A percentile compares a stretch with the other conserved stretches of the same genome.
Evolutionary conservation across 331 rosid genomes (phyloP).

Genomic region (Dryas integrifolia): DNA sequence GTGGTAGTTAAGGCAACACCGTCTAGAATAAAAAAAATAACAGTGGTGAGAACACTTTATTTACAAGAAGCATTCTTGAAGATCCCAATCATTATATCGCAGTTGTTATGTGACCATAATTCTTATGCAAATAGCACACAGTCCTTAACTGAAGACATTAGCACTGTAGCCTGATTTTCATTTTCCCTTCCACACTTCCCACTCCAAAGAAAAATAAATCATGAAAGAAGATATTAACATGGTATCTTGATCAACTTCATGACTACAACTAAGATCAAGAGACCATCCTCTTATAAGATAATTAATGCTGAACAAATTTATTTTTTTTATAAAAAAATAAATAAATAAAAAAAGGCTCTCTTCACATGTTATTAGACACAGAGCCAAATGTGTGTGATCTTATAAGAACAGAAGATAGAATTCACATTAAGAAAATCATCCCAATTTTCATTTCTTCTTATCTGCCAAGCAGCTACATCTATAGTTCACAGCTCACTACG

Average conservation of each 20-base stretch:
- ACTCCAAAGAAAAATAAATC: slow-evolving; percentile 1
- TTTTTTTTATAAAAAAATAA: too few species aligned
- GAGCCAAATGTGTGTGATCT: neutral
- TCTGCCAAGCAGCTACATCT: neutral
- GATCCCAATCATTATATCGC: slow-evolving; percentile 4
- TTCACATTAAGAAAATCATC: neutral
- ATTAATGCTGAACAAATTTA: neutral
- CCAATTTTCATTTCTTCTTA: neutral
- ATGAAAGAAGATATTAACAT: neutral
- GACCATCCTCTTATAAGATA: slow-evolving; percentile 1
- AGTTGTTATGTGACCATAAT: neutral
- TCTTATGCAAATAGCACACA: neutral
- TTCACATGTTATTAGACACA: neutral
- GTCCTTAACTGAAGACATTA: neutral
- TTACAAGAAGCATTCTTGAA: neutral
- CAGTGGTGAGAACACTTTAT: neutral
- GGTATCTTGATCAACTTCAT: neutral
- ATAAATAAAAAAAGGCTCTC: neutral
- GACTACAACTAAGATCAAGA: neutral
- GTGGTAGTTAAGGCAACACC: neutral
- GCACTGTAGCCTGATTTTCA: neutral
- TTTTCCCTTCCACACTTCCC: slow-evolving; percentile 2
- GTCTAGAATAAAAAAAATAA: neutral
- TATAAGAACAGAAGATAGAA: neutral
- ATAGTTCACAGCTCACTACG: neutral